Evolutionary conservation across 306 rosid genomes (phyloP).

Genomic region (Notholithocarpus densiflorus): DNA sequence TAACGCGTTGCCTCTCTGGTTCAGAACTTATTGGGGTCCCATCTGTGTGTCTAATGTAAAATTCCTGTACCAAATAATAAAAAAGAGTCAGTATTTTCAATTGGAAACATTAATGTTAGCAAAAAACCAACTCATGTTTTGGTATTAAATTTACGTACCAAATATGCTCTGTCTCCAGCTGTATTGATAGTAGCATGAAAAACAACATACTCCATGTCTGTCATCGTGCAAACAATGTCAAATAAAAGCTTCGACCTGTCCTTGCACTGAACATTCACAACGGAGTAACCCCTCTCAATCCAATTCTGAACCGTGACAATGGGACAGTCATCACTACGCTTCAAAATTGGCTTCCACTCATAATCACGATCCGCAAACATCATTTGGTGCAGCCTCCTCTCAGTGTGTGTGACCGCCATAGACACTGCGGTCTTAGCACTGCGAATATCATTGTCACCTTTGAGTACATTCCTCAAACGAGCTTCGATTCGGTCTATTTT

Average conservation of each 20-base stretch:
- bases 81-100: background rate
- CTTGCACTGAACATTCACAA: constrained; percentile 83
- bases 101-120: background rate
- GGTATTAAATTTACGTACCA: constrained; percentile 43
- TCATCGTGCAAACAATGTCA: constrained; percentile 82
- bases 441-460: constrained; percentile 78
- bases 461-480: constrained; percentile 73
- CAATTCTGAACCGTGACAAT: constrained; percentile 75
- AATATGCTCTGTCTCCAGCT: constrained; percentile 45
- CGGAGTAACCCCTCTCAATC: constrained; percentile 80
- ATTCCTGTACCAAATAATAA: constrained; percentile 50
- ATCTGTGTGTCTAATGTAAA: constrained; percentile 80
- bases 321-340: constrained; percentile 37
- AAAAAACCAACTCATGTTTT: background rate
- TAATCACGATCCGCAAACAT: constrained; percentile 89
- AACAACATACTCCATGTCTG: constrained; percentile 91
- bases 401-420: constrained; percentile 58
- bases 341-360: constrained; percentile 62
- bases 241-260: constrained; percentile 76
- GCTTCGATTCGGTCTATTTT: constrained; percentile 59
- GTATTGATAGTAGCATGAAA: constrained; percentile 86
- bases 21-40: constrained; percentile 98
- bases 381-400: constrained; percentile 96
- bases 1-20: constrained; percentile 82
- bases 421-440: constrained; percentile 79